Base-by-base conservation (phyloP, 306 rosid genomes). In the Acacia confusa region DNA sequence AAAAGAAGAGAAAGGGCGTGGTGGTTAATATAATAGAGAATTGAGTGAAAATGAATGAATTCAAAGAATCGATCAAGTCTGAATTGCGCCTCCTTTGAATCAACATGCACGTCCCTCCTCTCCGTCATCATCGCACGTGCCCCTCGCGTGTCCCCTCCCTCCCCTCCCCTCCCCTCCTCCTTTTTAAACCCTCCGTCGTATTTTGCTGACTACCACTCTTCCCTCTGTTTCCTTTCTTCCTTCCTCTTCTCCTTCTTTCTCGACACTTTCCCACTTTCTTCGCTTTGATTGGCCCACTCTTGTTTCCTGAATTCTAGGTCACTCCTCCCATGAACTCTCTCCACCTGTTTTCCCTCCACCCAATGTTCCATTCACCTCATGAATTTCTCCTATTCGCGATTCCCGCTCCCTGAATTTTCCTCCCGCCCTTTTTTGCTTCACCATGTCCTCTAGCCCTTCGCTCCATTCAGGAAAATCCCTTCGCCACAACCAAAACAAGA, bases 371-470 rank as follows among this genome's bases (percentile, higher is more conserved):
- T 72, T 76, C 83, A 20, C 55, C 48, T 53, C 79, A 80, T 72
- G 34, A 82, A 78, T 84, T 79, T 80, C 70, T 48, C 77, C 78
- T 11, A 36, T 64, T 67, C 79, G 30, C 57, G 55, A 72, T 74
- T 7, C 43, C 64, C 70, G 76, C 81, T 85, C 60, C 70, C 58
- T 81, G 75, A 77, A 82, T 75, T 58, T 79, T 75, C 27, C 47
- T 55, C 58, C 44, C 45, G 11, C 48, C 67, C 22, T 16, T 61
- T 71, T 19, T 17, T 61, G 36, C 61, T 30, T 38, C 80, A 84
- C 79, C 84, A 94, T 94, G 94, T 86, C 97, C 76, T 88, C 95
- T 41, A 67, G 84, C 81, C 86, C 79, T 43, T 82, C 70, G 50
- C 86, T 78, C 57, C 27, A 50, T 76, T 55, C 69, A 28, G 48